Percentiles rank a stretch among this genome's conserved stretches.
Evolutionary conservation across 441 rosid species (phyloP).

Genomic region (Populus hybrid): DNA sequence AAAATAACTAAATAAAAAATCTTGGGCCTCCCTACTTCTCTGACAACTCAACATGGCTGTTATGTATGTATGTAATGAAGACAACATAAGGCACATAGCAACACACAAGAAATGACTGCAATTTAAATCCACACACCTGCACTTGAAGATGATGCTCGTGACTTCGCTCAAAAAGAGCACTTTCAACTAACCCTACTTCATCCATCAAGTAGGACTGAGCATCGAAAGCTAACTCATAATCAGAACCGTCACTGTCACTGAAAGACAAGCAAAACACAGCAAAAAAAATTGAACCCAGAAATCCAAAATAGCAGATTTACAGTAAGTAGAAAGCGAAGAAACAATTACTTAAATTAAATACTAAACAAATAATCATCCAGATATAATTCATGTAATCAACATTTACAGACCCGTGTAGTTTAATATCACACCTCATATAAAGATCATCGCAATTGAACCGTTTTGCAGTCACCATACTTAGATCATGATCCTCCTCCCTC

Average conservation of each 20-base stretch:
- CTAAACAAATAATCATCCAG: background rate
- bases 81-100: background rate
- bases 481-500: constrained; percentile 26
- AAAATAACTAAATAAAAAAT: background rate
- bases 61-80: constrained; percentile 2
- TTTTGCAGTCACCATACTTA: constrained; percentile 29
- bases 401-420: background rate
- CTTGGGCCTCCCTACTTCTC: background rate
- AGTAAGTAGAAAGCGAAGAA: background rate
- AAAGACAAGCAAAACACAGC: constrained; percentile 3
- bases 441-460: constrained; percentile 50
- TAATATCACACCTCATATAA: constrained; percentile 46
- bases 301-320: background rate
- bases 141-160: constrained; percentile 54
- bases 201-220: constrained; percentile 46
- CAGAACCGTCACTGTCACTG: constrained; percentile 63
- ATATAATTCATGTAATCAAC: background rate
- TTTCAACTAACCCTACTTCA: constrained; percentile 51
- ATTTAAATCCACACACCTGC: constrained; percentile 43
- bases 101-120: background rate
- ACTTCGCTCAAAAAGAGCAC: constrained; percentile 50
- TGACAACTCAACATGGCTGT: background rate
- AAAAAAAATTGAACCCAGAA: background rate
- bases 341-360: background rate
- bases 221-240: constrained; percentile 39